Evolutionary conservation across 2,329 filamentous ascomycete species (phyloP).

Genomic region (Ophiosphaerella herpotricha): DNA sequence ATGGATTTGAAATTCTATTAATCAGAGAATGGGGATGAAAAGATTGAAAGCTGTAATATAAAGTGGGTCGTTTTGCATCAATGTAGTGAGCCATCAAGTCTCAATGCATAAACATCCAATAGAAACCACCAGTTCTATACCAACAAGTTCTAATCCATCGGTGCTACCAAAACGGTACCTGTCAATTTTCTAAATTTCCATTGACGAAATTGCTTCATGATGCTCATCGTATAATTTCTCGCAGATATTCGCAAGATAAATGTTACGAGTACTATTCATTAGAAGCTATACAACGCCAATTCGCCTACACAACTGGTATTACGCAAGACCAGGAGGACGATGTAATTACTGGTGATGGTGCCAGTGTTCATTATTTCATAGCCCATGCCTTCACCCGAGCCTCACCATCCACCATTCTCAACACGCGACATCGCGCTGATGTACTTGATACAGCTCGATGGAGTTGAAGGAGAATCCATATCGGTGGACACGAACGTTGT

Average conservation of each 20-base stretch:
- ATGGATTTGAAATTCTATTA: too few relatives aligned
- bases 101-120: too few relatives aligned
- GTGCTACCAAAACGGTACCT: neutral
- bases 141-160: too few relatives aligned
- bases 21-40: too few relatives aligned
- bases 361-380: conserved; percentile 51
- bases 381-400: conserved; percentile 51
- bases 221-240: conserved; percentile 1
- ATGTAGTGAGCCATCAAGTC: too few relatives aligned
- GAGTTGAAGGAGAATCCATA: neutral
- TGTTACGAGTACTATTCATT: conserved; percentile 18
- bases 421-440: conserved; percentile 47
- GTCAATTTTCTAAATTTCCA: neutral
- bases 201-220: neutral
- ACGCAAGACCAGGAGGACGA: conserved; percentile 17
- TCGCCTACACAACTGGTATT: conserved; percentile 38
- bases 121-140: too few relatives aligned
- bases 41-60: too few relatives aligned
- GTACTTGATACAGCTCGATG: conserved; percentile 1
- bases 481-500: neutral
- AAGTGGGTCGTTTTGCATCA: too few relatives aligned
- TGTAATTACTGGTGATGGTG: conserved; percentile 48
- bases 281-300: conserved; percentile 22
- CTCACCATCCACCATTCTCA: conserved; percentile 49
- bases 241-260: conserved; percentile 1